phyloP scores from a whole-genome alignment of 352 stramenopile species.

The Phytophthora melonis region DNA sequence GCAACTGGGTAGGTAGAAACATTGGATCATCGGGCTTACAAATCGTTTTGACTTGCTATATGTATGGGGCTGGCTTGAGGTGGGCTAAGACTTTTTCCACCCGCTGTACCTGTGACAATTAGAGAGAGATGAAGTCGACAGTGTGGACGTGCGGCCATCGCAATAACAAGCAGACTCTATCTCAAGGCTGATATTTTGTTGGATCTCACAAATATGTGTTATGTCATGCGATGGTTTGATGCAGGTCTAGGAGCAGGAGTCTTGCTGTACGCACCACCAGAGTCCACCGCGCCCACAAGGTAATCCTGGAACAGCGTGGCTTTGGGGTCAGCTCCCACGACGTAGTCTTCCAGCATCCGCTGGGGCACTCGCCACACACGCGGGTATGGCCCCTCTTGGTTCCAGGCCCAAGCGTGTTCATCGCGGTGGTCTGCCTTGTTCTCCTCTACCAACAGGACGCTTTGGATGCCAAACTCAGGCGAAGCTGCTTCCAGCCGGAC shows the following conservation, averaged over 20 bases:
- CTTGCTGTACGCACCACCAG: constrained; percentile 51
- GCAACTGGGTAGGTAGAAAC: no score
- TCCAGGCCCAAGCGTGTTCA: constrained; percentile 62
- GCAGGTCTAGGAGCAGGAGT: constrained; percentile 15
- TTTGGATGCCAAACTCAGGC: constrained; percentile 52
- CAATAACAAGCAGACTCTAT: constrained; percentile 39
- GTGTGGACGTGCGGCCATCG: constrained; percentile 15
- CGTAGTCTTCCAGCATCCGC: constrained; percentile 46
- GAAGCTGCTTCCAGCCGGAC: constrained; percentile 53
- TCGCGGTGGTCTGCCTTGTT: constrained; percentile 59
- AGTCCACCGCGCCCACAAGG: constrained; percentile 63
- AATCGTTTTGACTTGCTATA: no score
- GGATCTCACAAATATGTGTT: not conserved
- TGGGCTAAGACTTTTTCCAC: no score
- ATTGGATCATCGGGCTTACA: no score
- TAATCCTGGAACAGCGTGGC: constrained; percentile 50
- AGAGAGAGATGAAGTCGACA: constrained; percentile 35
- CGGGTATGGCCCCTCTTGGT: constrained; percentile 25
- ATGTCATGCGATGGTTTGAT: not conserved
- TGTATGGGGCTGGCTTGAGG: no score
- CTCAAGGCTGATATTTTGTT: constrained; percentile 23
- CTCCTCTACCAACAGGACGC: constrained; percentile 55
- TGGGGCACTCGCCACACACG: constrained; percentile 52
- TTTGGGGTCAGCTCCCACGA: constrained; percentile 24
- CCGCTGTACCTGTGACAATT: constrained; percentile 42